phyloP scores from a whole-genome alignment of 352 stramenopile species.

The Phytophthora niederhauseri region DNA sequence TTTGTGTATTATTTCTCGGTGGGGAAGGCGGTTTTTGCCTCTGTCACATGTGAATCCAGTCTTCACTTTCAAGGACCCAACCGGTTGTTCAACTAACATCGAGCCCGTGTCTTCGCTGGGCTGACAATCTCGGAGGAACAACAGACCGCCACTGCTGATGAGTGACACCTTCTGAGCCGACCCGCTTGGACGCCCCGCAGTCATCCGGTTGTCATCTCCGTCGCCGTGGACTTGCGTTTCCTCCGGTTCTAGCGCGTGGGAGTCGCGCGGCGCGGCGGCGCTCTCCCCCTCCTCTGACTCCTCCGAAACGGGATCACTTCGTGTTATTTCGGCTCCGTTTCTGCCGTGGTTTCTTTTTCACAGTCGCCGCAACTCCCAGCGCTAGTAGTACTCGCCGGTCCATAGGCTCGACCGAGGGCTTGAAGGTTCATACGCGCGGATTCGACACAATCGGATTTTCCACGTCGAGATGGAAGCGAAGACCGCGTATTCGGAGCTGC shows the following conservation, averaged over 20 bases:
- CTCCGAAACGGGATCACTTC: constrained; percentile 4
- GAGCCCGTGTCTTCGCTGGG: background rate
- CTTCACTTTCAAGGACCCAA: too few species aligned
- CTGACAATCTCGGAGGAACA: background rate
- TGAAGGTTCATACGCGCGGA: background rate
- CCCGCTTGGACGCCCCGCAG: background rate
- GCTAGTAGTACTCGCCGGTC: background rate
- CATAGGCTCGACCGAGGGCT: background rate
- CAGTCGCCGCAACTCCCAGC: constrained; percentile 1
- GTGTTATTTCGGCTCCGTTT: constrained; percentile 5
- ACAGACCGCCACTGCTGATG: background rate
- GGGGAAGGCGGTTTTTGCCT: background rate
- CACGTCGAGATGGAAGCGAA: constrained; percentile 3
- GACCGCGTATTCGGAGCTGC: background rate
- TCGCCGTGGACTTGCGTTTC: background rate
- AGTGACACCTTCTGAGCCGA: background rate
- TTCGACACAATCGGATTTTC: constrained; percentile 17
- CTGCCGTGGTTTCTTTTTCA: constrained; percentile 12
- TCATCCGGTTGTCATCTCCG: background rate
- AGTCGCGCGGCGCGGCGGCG: background rate
- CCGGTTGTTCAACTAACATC: too few species aligned
- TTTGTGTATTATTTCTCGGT: constrained; percentile 20
- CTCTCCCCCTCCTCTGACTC: background rate
- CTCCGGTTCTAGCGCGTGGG: background rate
- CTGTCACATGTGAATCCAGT: background rate